Evolutionary conservation across 352 stramenopile genomes (phyloP).

Genomic region (Pythium volutum): DNA sequence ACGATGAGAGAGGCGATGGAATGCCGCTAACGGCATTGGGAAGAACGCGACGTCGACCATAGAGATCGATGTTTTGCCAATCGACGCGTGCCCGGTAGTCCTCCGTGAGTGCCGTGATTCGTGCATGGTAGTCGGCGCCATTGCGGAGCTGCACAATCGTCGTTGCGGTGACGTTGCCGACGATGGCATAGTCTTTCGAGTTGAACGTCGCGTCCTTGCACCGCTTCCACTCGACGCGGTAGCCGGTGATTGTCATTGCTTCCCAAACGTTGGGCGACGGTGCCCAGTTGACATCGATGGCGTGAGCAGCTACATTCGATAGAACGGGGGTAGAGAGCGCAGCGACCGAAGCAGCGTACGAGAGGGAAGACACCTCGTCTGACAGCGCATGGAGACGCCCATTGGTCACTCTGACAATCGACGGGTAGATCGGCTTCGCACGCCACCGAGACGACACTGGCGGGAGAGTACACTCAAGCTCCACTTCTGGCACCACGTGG

Average conservation of each 20-base stretch:
- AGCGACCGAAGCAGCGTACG: conserved; percentile 54
- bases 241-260: conserved; percentile 81
- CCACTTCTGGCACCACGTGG: conserved; percentile 46
- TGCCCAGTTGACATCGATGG: conserved; percentile 83
- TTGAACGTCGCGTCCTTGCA: conserved; percentile 35
- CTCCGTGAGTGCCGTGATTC: conserved; percentile 76
- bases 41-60: conserved; percentile 61
- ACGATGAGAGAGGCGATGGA: conserved; percentile 41
- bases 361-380: conserved; percentile 56
- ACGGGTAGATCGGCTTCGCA: conserved; percentile 37
- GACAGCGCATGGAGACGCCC: conserved; percentile 53
- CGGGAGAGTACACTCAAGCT: conserved; percentile 81
- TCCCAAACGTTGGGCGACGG: conserved; percentile 60
- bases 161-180: conserved; percentile 92
- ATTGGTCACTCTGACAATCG: conserved; percentile 60
- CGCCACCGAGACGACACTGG: conserved; percentile 31
- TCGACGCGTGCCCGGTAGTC: conserved; percentile 39
- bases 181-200: conserved; percentile 29
- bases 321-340: conserved; percentile 35
- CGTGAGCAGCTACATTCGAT: conserved; percentile 75
- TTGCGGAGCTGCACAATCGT: conserved; percentile 70
- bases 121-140: conserved; percentile 69
- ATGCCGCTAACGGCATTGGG: conserved; percentile 49
- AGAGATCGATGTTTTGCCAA: conserved; percentile 83
- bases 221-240: conserved; percentile 59